Evolutionary conservation across 1,284 basidiomycete species (phyloP).

Genomic region (Pyrrhoderma noxium): DNA sequence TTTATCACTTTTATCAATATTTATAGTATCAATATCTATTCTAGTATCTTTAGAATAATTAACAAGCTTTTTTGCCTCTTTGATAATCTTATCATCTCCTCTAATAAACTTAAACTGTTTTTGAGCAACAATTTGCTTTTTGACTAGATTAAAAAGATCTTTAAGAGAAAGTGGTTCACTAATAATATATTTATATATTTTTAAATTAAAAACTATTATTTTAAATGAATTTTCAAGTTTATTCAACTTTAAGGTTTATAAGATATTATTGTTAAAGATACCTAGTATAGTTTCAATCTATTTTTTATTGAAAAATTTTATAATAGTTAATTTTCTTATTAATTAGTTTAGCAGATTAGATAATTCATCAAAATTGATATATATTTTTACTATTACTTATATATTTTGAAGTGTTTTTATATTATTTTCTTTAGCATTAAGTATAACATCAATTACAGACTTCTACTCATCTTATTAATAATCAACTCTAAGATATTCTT

Average conservation of each 20-base stretch:
- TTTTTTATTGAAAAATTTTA: not conserved
- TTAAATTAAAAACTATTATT: constrained; percentile 5
- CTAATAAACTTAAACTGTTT: constrained; percentile 17
- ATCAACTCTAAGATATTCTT: not conserved
- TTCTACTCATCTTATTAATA: constrained; percentile 1
- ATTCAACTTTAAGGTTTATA: not conserved
- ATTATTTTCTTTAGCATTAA: not conserved
- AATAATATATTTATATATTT: constrained; percentile 15
- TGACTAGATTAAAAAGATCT: constrained; percentile 22
- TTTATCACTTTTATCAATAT: not conserved
- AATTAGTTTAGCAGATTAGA: not conserved
- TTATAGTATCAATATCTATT: not conserved
- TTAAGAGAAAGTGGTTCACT: constrained; percentile 19
- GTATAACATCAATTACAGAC: constrained; percentile 3
- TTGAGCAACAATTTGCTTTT: constrained; percentile 21
- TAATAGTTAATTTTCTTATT: not conserved
- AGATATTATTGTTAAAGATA: constrained; percentile 7
- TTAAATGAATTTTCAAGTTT: constrained; percentile 6
- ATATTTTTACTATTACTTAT: not conserved
- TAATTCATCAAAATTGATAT: not conserved
- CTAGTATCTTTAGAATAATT: not conserved
- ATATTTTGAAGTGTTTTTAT: not conserved
- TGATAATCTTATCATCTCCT: constrained; percentile 23
- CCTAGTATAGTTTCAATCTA: not conserved
- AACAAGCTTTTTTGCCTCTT: constrained; percentile 20